Evolutionary conservation across 2,329 filamentous ascomycete species (phyloP), one percentile per base, ranked within the genome.

Genomic region (Sarocladiaceae sp.): DNA sequence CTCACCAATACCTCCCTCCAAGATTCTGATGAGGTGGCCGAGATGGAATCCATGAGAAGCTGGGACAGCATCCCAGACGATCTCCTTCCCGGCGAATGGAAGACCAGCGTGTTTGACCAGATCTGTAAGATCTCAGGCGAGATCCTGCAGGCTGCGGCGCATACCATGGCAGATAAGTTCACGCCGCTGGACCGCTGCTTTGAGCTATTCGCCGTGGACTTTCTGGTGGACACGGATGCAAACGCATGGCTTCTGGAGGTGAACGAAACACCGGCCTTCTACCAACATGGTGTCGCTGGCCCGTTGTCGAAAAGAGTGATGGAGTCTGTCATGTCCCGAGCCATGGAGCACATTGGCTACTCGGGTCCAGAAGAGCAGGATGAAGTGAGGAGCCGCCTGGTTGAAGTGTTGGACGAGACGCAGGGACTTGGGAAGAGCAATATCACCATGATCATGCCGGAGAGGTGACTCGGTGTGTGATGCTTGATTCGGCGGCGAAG

Each of bases 111-210:
- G 2, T 71, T 68, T n/a, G 53, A 64, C 0, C 68, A 71, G 54
- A 61, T 69, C 3, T 69, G 69, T 36, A 51, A 55, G 1, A 57
- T 70, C 8, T 64, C 67, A 0, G 60, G 58, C 1, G 69, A 71
- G 44, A 18, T 70, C 3, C 65, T 71, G 26, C 59, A 58, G 1
- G 69, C 64, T 0, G 67, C 69, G 2, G 66, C 59, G 0, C 60
- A 70, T 12, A 69, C 66, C 1, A 70, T 71, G 69, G 65, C 64
- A 0, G 67, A 70, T 53, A 69, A 68, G 53, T 71, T 71, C 52
- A 69, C 60, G 0, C 61, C 64, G 0, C 12, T 71, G 18, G 59
- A 70, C 13, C 66, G 64, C 36, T 71, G 66, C 52, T 71, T 70
- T 36, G 69, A 70, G 55, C 50, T 71, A 11, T 71, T 69, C 25